Base-by-base conservation (phyloP, 2,329 filamentous ascomycete genomes). In the Fusarium verticillioides region DNA sequence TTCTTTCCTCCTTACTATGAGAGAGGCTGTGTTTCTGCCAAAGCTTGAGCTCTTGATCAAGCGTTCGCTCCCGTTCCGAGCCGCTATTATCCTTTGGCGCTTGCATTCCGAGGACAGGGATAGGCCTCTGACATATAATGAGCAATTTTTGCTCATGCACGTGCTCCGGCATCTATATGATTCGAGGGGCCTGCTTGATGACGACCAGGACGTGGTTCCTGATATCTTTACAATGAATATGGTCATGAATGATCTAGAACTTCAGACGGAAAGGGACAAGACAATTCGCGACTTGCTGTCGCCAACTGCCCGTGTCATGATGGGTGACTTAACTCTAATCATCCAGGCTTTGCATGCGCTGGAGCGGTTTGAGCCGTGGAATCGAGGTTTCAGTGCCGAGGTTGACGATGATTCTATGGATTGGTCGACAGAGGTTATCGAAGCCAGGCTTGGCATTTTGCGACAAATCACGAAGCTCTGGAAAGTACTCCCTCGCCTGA, bases 1-100 rank as follows among this genome's bases (percentile, higher is more conserved):
- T 2, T 53, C 9, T 53, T 37, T 53, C 3, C 2, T 37, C 9
- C 32, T 53, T 21, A 37, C 4, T 9, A 9, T 10, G 2, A 52
- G 49, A 11, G 49, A 23, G 4, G 3, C 2, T 13, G 4, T 36
- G 0, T 37, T 53, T 26, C 32, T 53, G 32, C 0, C 0, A 0
- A 53, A 53, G 5, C n/a, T 53, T 2, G 7, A 7, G 32, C 1
- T 26, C 2, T 53, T 53, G 11, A 2, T 28, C 50, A 53, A 28
- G 23, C n/a, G 23, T 28, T 28, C 32, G 0, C 23, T 18, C 18
- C n/a, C 2, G 1, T 21, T 37, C 2, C n/a, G 34, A 26, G 7
- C 34, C n/a, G 49, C 49, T 18, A 21, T 36, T 26, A 9, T 7
- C 7, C 32, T 36, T 13, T 23, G n/a, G n/a, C 32, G 23, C 32